Evolutionary conservation across 164 flowering plant species (phyloP).

Genomic region (Aristolochia fimbriata): DNA sequence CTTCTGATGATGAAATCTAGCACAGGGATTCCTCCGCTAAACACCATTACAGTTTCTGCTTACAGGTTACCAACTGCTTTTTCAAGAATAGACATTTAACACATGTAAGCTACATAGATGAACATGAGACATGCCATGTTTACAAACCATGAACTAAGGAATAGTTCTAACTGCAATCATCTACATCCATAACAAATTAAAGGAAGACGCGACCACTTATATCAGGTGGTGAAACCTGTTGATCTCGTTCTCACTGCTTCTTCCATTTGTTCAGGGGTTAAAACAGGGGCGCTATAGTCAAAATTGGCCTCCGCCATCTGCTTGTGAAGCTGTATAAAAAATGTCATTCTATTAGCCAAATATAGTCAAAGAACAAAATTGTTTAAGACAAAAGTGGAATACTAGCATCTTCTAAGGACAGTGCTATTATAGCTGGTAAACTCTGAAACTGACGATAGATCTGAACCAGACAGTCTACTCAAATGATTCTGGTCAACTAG

Average conservation of each 20-base stretch:
- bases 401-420: not conserved
- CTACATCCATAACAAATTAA: not conserved
- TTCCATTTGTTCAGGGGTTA: constrained; percentile 58
- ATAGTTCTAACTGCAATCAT: not conserved
- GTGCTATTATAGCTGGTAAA: no score
- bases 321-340: constrained; percentile 40
- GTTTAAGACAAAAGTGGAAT: not conserved
- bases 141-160: no score
- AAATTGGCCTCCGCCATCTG: constrained; percentile 61
- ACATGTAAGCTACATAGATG: no score
- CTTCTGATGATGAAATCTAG: no score
- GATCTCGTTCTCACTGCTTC: constrained; percentile 40
- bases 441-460: no score
- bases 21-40: not conserved
- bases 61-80: not conserved
- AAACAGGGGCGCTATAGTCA: constrained; percentile 36
- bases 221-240: not conserved
- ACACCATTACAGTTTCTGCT: not conserved
- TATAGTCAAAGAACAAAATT: not conserved
- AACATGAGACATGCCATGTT: no score
- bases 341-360: not conserved
- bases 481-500: no score
- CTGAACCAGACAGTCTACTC: no score
- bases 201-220: not conserved
- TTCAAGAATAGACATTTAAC: not conserved